phyloP scores from a whole-genome alignment of 208 protist genomes.

The Trypanosoma conorhini region DNA sequence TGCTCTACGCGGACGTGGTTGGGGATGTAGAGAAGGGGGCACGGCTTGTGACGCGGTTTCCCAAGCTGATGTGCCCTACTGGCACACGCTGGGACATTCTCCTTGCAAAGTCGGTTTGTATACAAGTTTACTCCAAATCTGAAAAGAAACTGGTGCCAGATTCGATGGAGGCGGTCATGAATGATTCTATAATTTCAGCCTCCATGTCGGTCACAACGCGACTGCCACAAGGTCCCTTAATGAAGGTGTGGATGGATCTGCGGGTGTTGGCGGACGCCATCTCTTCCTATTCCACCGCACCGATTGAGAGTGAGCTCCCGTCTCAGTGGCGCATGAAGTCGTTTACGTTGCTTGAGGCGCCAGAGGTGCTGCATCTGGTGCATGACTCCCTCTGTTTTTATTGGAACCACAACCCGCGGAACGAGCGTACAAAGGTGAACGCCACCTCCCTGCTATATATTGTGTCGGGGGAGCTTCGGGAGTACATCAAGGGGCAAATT shows the following conservation, averaged over 20 bases:
- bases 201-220: slow-evolving; percentile 36
- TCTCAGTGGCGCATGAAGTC: slow-evolving; percentile 80
- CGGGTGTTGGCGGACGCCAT: slow-evolving; percentile 70
- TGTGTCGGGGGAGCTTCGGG: slow-evolving; percentile 81
- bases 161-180: slow-evolving; percentile 14
- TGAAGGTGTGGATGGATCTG: slow-evolving; percentile 82
- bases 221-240: slow-evolving; percentile 45
- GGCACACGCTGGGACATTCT: slow-evolving; percentile 76
- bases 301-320: slow-evolving; percentile 79
- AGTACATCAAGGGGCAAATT: slow-evolving; percentile 81
- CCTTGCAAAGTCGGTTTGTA: slow-evolving; percentile 54
- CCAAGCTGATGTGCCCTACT: slow-evolving; percentile 63
- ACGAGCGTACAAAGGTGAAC: slow-evolving; percentile 70
- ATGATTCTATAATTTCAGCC: slow-evolving; percentile 48
- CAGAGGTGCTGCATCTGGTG: slow-evolving; percentile 75
- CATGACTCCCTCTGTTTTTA: slow-evolving; percentile 53
- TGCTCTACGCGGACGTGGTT: slow-evolving; percentile 84
- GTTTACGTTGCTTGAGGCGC: slow-evolving; percentile 70
- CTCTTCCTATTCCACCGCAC: slow-evolving; percentile 48
- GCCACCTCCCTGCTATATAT: slow-evolving; percentile 81
- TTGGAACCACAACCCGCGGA: slow-evolving; percentile 65
- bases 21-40: slow-evolving; percentile 47
- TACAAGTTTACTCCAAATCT: slow-evolving; percentile 74
- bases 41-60: slow-evolving; percentile 66
- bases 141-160: slow-evolving; percentile 23